These are phyloP conservation scores for Sporothrix humicola DNA, from an alignment of 2,329 filamentous ascomycete genomes.

Conservation along the genomic window DNA sequence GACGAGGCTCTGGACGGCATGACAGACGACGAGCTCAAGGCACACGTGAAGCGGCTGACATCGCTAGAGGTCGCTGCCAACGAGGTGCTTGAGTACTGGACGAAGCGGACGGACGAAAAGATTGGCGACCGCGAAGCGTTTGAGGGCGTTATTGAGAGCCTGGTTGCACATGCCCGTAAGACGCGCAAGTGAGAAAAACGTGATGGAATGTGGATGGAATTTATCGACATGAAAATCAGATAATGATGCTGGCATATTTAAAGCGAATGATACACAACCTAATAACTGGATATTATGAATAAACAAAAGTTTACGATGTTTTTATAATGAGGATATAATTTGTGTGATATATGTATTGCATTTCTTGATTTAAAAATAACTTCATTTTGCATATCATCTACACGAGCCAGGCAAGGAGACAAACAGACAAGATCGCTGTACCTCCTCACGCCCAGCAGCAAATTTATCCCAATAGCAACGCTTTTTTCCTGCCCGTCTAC, in stretches of 20 bases:
- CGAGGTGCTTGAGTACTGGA: slow-evolving; percentile 85
- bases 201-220: not conserved
- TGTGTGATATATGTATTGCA: not conserved
- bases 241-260: not conserved
- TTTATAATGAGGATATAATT: not conserved
- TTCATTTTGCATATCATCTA: slow-evolving; percentile 26
- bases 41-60: slow-evolving; percentile 72
- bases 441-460: slow-evolving; percentile 1
- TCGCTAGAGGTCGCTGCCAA: slow-evolving; percentile 73
- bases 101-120: slow-evolving; percentile 82
- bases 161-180: slow-evolving; percentile 89
- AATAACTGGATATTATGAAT: slow-evolving; percentile 9
- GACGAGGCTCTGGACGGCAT: slow-evolving; percentile 81
- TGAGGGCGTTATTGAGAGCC: slow-evolving; percentile 94
- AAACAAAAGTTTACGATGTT: not conserved
- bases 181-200: slow-evolving; percentile 66
- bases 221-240: not conserved
- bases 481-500: slow-evolving; percentile 26
- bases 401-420: not conserved
- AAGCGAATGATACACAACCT: slow-evolving; percentile 24
- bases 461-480: slow-evolving; percentile 29
- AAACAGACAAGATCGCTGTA: not conserved
- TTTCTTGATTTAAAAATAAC: slow-evolving; percentile 1
- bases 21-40: slow-evolving; percentile 75
- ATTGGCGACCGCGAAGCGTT: slow-evolving; percentile 91